Conservation (phyloP, 305 asterid genomes). For the Solanum hybrid region DNA sequence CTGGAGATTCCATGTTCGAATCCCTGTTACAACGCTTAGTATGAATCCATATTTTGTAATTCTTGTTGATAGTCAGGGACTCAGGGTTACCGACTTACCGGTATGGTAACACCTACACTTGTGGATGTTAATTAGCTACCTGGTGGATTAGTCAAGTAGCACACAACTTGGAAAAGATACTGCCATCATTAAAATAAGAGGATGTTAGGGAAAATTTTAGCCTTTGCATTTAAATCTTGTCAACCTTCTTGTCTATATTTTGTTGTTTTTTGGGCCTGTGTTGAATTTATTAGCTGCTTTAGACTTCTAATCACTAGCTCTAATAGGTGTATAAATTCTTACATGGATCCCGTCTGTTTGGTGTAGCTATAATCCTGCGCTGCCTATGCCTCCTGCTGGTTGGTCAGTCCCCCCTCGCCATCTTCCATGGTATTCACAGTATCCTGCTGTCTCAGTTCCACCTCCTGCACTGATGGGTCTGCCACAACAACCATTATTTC, state of each 20-base stretch:
- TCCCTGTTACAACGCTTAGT: not conserved
- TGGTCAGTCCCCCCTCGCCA: slow-evolving; percentile 76
- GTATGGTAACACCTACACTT: not conserved
- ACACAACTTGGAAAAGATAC: not conserved
- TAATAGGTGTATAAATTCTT: not conserved
- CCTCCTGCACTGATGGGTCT: slow-evolving; percentile 56
- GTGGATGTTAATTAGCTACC: not conserved
- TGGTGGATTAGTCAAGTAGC: not conserved
- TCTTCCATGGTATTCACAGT: slow-evolving; percentile 77
- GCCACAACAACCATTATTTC: slow-evolving; percentile 81
- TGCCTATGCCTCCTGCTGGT: slow-evolving; percentile 54
- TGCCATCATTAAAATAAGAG: not conserved
- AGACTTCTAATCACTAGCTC: not conserved
- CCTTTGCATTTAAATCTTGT: not conserved
- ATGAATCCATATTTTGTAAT: not conserved
- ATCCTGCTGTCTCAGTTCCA: slow-evolving; percentile 53
- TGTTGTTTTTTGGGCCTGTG: not conserved
- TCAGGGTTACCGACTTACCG: not conserved
- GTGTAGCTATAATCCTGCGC: slow-evolving; percentile 70
- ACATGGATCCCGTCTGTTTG: not conserved
- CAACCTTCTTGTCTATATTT: not conserved
- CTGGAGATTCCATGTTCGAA: not conserved
- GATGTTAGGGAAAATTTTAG: not conserved
- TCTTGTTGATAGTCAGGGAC: not conserved
- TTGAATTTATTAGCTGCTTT: not conserved